A percentile compares a stretch with the other conserved stretches of the same genome.
phyloP scores from a whole-genome alignment of 73 alveolate species.

The Stentor coeruleus region DNA sequence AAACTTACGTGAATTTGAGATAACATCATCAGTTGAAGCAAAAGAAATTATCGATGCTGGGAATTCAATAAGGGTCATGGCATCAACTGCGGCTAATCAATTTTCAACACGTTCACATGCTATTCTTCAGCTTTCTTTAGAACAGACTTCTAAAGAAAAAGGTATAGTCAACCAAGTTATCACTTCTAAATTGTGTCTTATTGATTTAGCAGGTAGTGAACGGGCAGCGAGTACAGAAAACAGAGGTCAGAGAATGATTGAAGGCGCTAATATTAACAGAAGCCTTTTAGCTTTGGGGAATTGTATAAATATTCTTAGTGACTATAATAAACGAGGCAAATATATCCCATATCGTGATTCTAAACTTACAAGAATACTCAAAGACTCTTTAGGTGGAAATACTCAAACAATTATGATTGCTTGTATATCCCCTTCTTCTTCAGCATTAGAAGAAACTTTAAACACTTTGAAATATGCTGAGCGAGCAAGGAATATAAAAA shows the following conservation, averaged over 20 bases:
- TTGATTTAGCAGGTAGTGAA: conserved; percentile 98
- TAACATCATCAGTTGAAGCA: conserved; percentile 46
- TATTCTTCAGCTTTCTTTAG: conserved; percentile 63
- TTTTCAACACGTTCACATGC: conserved; percentile 90
- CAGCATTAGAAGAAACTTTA: conserved; percentile 39
- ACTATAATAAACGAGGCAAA: conserved; percentile 68
- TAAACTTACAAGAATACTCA: conserved; percentile 43
- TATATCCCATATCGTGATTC: conserved; percentile 75
- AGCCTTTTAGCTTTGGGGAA: conserved; percentile 92
- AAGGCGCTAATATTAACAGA: conserved; percentile 96
- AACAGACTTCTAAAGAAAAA: neutral
- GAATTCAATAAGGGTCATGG: conserved; percentile 84
- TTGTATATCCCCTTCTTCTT: conserved; percentile 30
- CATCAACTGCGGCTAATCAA: conserved; percentile 87
- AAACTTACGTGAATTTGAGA: conserved; percentile 48
- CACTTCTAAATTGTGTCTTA: conserved; percentile 75
- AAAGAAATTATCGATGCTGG: conserved; percentile 74
- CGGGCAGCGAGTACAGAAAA: conserved; percentile 83
- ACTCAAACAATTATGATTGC: conserved; percentile 42
- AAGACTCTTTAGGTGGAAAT: conserved; percentile 47
- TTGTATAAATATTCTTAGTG: conserved; percentile 90
- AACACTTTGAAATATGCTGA: conserved; percentile 44
- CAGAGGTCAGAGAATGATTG: conserved; percentile 93
- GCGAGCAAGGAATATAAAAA: conserved; percentile 89
- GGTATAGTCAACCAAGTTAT: conserved; percentile 2